Percentiles rank a stretch among this genome's conserved stretches.
Evolutionary conservation across 2,329 filamentous ascomycete genomes (phyloP).

Genomic region (Neofusicoccum sp.): DNA sequence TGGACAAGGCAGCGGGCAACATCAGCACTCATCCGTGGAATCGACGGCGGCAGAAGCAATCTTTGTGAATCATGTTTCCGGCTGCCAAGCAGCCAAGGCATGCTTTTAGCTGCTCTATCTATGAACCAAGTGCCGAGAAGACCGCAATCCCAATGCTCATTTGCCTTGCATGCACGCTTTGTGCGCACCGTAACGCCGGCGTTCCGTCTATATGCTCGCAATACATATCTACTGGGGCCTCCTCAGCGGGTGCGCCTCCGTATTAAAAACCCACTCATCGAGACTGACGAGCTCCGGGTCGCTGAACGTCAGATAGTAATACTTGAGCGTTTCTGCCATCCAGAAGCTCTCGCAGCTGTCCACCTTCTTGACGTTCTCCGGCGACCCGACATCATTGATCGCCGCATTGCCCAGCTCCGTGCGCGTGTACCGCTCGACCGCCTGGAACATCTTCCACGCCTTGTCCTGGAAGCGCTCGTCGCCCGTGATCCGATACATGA

Average conservation of each 20-base stretch:
- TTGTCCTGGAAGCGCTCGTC: slow-evolving; percentile 70
- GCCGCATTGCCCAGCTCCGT: slow-evolving; percentile 63
- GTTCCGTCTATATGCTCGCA: background rate
- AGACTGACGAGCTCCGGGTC: slow-evolving; percentile 63
- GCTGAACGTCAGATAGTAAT: slow-evolving; percentile 81
- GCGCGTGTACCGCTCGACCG: slow-evolving; percentile 63
- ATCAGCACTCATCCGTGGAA: no score
- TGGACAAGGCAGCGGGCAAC: no score
- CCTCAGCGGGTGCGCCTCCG: slow-evolving; percentile 54
- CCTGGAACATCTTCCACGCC: slow-evolving; percentile 78
- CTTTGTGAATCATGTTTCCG: no score
- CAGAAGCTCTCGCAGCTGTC: slow-evolving; percentile 69
- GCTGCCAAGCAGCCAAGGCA: no score
- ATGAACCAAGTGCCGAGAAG: no score
- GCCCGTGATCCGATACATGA: slow-evolving; percentile 83
- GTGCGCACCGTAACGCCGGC: background rate
- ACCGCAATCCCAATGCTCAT: background rate
- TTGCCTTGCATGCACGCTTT: no score
- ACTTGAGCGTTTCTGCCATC: slow-evolving; percentile 88
- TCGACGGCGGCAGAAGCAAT: no score
- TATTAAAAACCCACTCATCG: slow-evolving; percentile 66
- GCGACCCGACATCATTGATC: slow-evolving; percentile 59
- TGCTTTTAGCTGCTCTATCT: no score
- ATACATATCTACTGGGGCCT: slow-evolving; percentile 29
- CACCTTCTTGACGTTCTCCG: slow-evolving; percentile 11